phyloP scores from a whole-genome alignment of 1,284 basidiomycete genomes.

The Melampsora larici-populina region DNA sequence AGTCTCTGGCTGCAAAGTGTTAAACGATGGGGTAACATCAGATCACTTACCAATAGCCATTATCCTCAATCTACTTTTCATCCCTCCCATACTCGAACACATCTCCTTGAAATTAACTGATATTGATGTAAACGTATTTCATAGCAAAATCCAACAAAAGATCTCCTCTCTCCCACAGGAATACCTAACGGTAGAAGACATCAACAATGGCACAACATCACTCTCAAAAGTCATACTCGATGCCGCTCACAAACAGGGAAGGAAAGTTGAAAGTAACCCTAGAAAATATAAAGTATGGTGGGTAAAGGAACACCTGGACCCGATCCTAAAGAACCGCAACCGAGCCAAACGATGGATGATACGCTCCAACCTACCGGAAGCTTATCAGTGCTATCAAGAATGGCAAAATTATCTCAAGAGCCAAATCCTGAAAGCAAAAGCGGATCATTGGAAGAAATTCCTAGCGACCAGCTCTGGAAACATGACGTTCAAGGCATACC shows the following conservation, averaged over 20 bases:
- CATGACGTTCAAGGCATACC: neutral
- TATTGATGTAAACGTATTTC: too few species aligned
- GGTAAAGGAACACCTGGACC: neutral
- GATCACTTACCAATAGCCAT: too few species aligned
- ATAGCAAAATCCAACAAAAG: too few species aligned
- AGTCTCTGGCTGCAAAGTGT: too few species aligned
- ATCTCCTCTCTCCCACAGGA: too few species aligned
- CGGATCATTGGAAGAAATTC: neutral
- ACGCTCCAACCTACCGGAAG: neutral
- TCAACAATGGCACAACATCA: too few species aligned
- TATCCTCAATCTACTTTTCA: too few species aligned
- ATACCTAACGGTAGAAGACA: too few species aligned
- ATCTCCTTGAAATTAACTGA: too few species aligned
- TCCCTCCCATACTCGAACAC: too few species aligned
- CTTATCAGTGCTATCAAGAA: neutral
- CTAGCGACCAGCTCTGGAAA: neutral
- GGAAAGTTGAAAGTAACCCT: neutral
- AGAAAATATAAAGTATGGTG: too few species aligned
- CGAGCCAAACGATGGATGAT: slow-evolving; percentile 13
- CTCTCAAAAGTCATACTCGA: neutral
- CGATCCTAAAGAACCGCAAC: neutral
- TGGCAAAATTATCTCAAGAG: slow-evolving; percentile 21
- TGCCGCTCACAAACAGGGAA: neutral
- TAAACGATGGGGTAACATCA: too few species aligned
- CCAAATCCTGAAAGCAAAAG: slow-evolving; percentile 7